phyloP scores from a whole-genome alignment of 352 stramenopile genomes.

The Globisporangium rhizosaccharum region DNA sequence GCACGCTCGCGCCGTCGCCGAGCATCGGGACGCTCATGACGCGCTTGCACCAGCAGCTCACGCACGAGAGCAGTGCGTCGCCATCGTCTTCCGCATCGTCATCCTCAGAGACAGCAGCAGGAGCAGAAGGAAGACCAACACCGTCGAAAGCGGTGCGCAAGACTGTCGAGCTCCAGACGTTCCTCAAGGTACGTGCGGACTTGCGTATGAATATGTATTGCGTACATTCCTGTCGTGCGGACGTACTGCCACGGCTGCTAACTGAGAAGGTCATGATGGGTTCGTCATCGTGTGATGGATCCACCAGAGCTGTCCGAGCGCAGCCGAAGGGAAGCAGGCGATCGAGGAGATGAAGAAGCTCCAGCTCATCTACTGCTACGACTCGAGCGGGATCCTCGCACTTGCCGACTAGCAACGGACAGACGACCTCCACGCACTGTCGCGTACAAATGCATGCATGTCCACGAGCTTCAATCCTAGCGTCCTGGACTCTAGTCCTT shows the following conservation, averaged over 20 bases:
- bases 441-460: not conserved
- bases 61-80: slow-evolving; percentile 16
- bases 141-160: slow-evolving; percentile 30
- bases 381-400: slow-evolving; percentile 68
- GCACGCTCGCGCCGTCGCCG: slow-evolving; percentile 48
- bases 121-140: not conserved
- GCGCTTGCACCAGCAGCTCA: slow-evolving; percentile 66
- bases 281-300: not conserved
- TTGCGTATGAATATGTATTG: slow-evolving; percentile 8
- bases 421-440: not conserved
- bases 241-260: slow-evolving; percentile 19
- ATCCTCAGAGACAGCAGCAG: slow-evolving; percentile 1
- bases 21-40: slow-evolving; percentile 72
- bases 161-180: slow-evolving; percentile 55
- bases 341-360: slow-evolving; percentile 79
- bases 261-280: slow-evolving; percentile 8
- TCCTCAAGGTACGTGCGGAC: slow-evolving; percentile 46
- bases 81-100: slow-evolving; percentile 2
- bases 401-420: slow-evolving; percentile 39
- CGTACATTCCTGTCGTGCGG: not conserved
- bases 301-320: slow-evolving; percentile 62
- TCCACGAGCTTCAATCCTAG: not conserved
- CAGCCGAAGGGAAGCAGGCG: slow-evolving; percentile 59
- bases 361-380: slow-evolving; percentile 78
- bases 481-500: slow-evolving; percentile 44